These are phyloP conservation scores for Volvox africanus DNA, from an alignment of 139 green algal genomes.

Conservation along the genomic window DNA sequence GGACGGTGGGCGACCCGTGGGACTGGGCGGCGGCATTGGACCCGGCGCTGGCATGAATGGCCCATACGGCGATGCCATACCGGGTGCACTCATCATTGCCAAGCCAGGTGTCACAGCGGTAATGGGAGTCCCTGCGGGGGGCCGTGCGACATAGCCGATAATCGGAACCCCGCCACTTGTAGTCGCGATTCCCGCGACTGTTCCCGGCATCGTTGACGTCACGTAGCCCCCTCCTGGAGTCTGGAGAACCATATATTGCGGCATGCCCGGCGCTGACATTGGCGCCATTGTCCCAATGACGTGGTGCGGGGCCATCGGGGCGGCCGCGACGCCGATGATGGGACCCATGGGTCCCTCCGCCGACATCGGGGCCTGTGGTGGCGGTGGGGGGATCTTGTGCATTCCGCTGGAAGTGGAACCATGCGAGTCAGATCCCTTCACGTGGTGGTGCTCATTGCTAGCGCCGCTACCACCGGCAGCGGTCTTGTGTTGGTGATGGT, in stretches of 20 bases:
- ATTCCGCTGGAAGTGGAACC: not conserved
- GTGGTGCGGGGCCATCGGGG: not conserved
- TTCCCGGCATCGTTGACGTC: slow-evolving; percentile 2
- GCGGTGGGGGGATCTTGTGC: slow-evolving; percentile 44
- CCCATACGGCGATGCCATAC: slow-evolving; percentile 38
- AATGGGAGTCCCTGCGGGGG: not conserved
- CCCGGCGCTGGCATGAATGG: slow-evolving; percentile 27
- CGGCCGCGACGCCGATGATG: not conserved
- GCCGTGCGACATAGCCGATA: slow-evolving; percentile 24
- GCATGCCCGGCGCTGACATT: slow-evolving; percentile 1
- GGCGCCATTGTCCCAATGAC: slow-evolving; percentile 15
- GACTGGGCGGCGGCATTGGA: slow-evolving; percentile 36
- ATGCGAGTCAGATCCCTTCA: not conserved
- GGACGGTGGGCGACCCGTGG: slow-evolving; percentile 11
- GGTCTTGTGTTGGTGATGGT: slow-evolving; percentile 4
- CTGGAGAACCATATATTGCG: not conserved
- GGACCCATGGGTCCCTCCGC: not conserved
- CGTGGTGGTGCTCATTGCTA: slow-evolving; percentile 6
- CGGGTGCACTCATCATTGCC: slow-evolving; percentile 33
- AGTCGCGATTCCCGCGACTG: not conserved
- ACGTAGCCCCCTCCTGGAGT: slow-evolving; percentile 26
- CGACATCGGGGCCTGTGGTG: slow-evolving; percentile 15
- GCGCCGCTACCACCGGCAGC: not conserved
- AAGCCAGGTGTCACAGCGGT: not conserved
- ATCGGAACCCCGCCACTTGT: slow-evolving; percentile 16